Base-by-base conservation (phyloP, 23 red algal species). In the Gracilariopsis chorda region DNA sequence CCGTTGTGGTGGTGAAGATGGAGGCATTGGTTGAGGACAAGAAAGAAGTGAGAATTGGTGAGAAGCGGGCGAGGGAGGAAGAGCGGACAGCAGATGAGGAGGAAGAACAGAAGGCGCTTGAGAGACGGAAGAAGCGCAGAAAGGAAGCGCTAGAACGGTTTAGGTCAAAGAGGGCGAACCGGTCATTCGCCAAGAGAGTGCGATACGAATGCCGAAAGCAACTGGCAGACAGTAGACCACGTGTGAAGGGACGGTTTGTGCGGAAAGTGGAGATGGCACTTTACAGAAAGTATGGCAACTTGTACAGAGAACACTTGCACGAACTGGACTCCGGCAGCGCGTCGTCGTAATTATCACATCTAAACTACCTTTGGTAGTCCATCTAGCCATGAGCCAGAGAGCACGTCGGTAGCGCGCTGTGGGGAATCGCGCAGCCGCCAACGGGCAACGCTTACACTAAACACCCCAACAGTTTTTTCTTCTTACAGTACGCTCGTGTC, bases 201-300 rank as follows among this genome's bases (percentile, higher is more conserved):
- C 37, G 85, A 20, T 96, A 96, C 88, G 89, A 83, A 33, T 90
- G 85, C 61, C 80, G 94, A 6, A 96, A 96, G 71, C 79, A 87
- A 35, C 72, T 96, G 74, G 94, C 94, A 6, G 94, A 96, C 61
- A 74, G 73, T 20, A 51, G 94, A 57, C 94, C 94, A 23, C 65
- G 94, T 29, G 90, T 96, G 24, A 92, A 92, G 71, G 94, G 94
- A n/a, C 81, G 94, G 37, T 96, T 96, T 93, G 94, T 96, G 20
- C 72, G 84, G 39, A 90, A 91, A 47, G 68, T 80, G 8, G 83
- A 95, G 30, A 93, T 93, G 90, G 90, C 90, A 12, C 37, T 93
- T 28, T 93, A 62, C 51, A 49, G 70, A 56, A 83, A 78, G 39
- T 84, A 93, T 51, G 90, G 90, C 12, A 79, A 61, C 23, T 30